Base-by-base conservation (phyloP, 768 basidiomycete genomes). In the Kwoniella shandongensis region DNA sequence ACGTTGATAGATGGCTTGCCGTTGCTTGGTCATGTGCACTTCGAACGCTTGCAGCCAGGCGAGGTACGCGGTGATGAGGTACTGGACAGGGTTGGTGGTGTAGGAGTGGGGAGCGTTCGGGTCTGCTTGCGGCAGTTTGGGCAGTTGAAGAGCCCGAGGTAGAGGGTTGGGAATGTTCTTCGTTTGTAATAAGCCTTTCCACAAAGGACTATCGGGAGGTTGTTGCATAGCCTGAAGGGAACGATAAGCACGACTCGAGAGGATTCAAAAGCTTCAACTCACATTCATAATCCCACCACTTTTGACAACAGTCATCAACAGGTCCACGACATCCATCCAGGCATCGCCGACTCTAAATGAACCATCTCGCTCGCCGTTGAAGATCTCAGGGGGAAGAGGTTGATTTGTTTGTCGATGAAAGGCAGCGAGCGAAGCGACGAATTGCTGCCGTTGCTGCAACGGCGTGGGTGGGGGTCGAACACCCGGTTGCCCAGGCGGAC, bases 21-120 rank as follows among this genome's bases (percentile, higher is more conserved):
- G 54, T 23, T 62, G 59, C 27, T 55, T 54, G 11, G 48, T 13
- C 64, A 67, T 65, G 39, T 71, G 66, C 39, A 57, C 35, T 29
- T 71, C 66, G 39, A 71, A 71, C 8, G 62, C 57, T 42, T 62
- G 61, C 15, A 71, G 50, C 48, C 62, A 67, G 20, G 64, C 58
- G 23, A 60, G 36, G 53, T 67, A 68, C 12, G 44, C 63, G 10
- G 59, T 59, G 20, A 65, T 45, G 38, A 71, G 49, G 36, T 61
- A 71, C 29, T 59, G 61, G 20, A 71, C 48, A 0, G 69, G 59
- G 38, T 61, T 50, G 27, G 51, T 65, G 17, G 62, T 71, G 20
- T 42, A 32, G 7, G 50, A 35, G 2, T 30, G 32, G 25, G 57
- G 52, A 13, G 49, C 29, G 23, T 56, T 26, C 15, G 54, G 48